Base-by-base conservation (phyloP, 306 rosid species). In the Inga leiocalycina region DNA sequence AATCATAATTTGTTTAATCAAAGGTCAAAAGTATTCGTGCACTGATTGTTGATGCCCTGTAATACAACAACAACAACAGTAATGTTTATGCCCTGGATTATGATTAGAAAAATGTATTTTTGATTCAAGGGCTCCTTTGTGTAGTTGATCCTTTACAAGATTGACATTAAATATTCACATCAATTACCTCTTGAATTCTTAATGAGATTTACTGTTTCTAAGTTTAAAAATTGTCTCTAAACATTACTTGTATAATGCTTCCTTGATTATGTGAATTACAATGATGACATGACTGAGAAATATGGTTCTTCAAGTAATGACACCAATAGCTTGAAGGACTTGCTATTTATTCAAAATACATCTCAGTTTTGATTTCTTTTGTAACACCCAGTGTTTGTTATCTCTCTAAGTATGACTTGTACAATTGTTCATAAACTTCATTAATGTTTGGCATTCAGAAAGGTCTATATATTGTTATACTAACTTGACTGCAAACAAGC, bases 41-140 rank as follows among this genome's bases (percentile, higher is more conserved):
- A 62, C 22, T 80, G 75, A 68, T 61, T 76, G 20, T 72, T 45
- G 34, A 37, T 11, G 48, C 44, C 6, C 43, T 5, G 43, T 6
- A 39, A 5, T 39, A 39, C 43, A 39, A 39, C 41, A 37, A 37
- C 8, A 39, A 6, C 43, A 39, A 3, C 34, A 39, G 43, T 39
- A 39, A 39, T 39, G 64, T 39, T 71, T 51, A 14, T 17, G 43
- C 35, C 64, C 74, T 59, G 34, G 68, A 24, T 79, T 65, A 64
- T 75, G 37, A 74, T 82, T 82, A 81, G 37, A 75, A 61, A 71
- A 64, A 62, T 22, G 65, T 78, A 30, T 27, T 66, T 69, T 77
- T 56, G 44, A 74, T 74, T 81, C 52, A 59, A 41, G 62, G 49
- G 37, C 13, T 45, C 69, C 24, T 19, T 79, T n/a, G 30, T 44